phyloP scores from a whole-genome alignment of 352 stramenopile species.

The Phytophthora nicotianae region DNA sequence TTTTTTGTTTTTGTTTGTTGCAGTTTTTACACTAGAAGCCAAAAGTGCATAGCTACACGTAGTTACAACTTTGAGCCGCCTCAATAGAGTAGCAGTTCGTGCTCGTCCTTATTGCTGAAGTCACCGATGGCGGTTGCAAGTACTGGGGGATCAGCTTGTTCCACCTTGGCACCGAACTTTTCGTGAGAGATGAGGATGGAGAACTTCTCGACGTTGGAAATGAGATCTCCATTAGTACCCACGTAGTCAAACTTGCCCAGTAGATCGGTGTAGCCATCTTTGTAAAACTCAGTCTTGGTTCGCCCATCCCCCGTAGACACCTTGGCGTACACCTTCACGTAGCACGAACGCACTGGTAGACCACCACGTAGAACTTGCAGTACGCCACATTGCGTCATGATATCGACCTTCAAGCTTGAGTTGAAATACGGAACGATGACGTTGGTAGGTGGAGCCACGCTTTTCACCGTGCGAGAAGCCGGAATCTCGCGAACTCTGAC shows the following conservation, averaged over 20 bases:
- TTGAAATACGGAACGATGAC: constrained; percentile 60
- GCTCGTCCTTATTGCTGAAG: constrained; percentile 29
- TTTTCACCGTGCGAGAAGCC: constrained; percentile 30
- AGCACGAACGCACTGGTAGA: constrained; percentile 52
- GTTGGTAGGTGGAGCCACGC: constrained; percentile 36
- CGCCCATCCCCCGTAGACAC: constrained; percentile 15
- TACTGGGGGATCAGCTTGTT: constrained; percentile 50
- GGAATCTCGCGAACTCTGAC: constrained; percentile 43
- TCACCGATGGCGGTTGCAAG: constrained; percentile 41
- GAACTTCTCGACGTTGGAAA: constrained; percentile 83
- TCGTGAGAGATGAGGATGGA: constrained; percentile 58
- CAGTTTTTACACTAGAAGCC: too few relatives aligned
- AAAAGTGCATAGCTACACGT: background rate
- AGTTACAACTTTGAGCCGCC: background rate
- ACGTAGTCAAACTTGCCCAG: constrained; percentile 78
- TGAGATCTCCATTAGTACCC: constrained; percentile 75
- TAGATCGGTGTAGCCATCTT: constrained; percentile 84
- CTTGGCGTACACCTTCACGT: constrained; percentile 76
- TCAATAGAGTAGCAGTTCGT: constrained; percentile 43
- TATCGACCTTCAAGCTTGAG: constrained; percentile 44
- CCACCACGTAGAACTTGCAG: constrained; percentile 55
- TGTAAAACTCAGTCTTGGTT: constrained; percentile 64
- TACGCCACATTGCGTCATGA: constrained; percentile 53
- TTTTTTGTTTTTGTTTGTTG: background rate
- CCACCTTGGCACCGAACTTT: constrained; percentile 45